Percentiles rank a stretch among this genome's conserved stretches.
These are phyloP conservation scores for Stagonosporopsis cucurbitacearum DNA, from an alignment of 2,329 filamentous ascomycete species.

Conservation along the genomic window DNA sequence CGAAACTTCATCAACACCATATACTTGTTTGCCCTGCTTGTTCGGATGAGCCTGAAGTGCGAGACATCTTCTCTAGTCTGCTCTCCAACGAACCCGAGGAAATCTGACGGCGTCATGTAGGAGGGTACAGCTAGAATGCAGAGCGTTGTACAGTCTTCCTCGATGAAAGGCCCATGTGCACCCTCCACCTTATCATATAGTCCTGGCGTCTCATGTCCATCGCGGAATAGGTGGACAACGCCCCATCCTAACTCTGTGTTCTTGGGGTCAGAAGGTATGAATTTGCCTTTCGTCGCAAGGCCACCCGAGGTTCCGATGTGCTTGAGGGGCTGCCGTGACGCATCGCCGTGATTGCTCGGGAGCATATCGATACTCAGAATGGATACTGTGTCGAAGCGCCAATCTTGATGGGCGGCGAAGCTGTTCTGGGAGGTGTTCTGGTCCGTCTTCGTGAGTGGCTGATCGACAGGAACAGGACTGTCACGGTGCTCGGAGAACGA, in stretches of 20 bases:
- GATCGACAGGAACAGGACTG: slow-evolving; percentile 44
- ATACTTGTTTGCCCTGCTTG: slow-evolving; percentile 85
- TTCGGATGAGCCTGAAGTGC: slow-evolving; percentile 94
- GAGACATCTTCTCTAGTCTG: slow-evolving; percentile 84
- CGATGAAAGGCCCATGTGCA: slow-evolving; percentile 46
- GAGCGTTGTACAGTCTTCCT: slow-evolving; percentile 81
- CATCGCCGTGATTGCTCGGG: slow-evolving; percentile 34
- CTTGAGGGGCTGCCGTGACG: slow-evolving; percentile 40
- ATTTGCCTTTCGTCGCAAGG: slow-evolving; percentile 82
- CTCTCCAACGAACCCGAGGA: slow-evolving; percentile 90
- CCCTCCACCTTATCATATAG: slow-evolving; percentile 59
- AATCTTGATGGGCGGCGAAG: slow-evolving; percentile 63
- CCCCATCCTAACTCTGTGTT: slow-evolving; percentile 88
- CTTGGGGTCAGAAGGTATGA: slow-evolving; percentile 71
- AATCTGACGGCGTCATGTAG: slow-evolving; percentile 89
- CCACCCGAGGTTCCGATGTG: slow-evolving; percentile 56
- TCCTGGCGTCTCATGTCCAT: slow-evolving; percentile 74
- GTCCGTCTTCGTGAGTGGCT: slow-evolving; percentile 44
- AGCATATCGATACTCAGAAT: slow-evolving; percentile 83
- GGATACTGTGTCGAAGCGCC: slow-evolving; percentile 79
- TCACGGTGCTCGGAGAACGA: slow-evolving; percentile 47
- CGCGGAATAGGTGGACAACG: slow-evolving; percentile 90
- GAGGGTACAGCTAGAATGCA: slow-evolving; percentile 95
- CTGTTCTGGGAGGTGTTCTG: slow-evolving; percentile 37
- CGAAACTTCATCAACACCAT: slow-evolving; percentile 96